These are phyloP conservation scores for Isoetes taiwanensis DNA, from an alignment of 75 land plant genomes.

Conservation along the genomic window DNA sequence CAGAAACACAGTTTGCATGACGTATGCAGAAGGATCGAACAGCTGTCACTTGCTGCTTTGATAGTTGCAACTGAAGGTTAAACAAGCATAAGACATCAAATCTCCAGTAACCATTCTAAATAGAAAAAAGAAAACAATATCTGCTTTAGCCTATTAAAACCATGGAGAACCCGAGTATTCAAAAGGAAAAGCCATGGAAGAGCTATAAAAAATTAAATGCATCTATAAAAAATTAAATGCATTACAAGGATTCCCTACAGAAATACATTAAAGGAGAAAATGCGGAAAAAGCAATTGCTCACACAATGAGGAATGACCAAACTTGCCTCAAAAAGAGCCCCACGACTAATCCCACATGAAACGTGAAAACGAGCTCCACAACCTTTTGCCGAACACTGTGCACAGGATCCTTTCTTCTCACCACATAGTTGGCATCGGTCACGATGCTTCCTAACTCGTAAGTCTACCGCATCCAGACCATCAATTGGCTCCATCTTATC, in stretches of 20 bases:
- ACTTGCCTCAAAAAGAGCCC: slow-evolving; percentile 27
- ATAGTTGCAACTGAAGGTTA: slow-evolving; percentile 19
- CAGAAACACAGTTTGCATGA: too few species aligned
- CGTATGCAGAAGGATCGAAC: slow-evolving; percentile 28
- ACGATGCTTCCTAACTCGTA: slow-evolving; percentile 16
- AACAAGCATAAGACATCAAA: background rate
- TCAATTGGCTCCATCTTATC: slow-evolving; percentile 37
- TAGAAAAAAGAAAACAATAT: background rate
- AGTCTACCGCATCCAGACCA: slow-evolving; percentile 23
- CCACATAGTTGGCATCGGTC: slow-evolving; percentile 24
- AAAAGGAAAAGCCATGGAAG: too few species aligned
- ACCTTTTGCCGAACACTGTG: slow-evolving; percentile 14
- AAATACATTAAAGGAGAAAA: too few species aligned
- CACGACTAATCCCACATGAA: slow-evolving; percentile 27
- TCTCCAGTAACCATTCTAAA: background rate
- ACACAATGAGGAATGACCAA: too few species aligned
- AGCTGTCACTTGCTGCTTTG: slow-evolving; percentile 19
- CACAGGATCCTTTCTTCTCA: slow-evolving; percentile 19
- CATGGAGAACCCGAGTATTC: too few species aligned
- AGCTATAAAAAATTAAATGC: too few species aligned
- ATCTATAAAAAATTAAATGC: too few species aligned
- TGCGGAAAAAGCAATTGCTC: too few species aligned
- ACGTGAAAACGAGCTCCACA: slow-evolving; percentile 26
- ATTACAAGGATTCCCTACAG: too few species aligned
- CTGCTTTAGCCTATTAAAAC: too few species aligned